Conservation (phyloP, 306 rosid genomes). For the Citrullus amarus region DNA sequence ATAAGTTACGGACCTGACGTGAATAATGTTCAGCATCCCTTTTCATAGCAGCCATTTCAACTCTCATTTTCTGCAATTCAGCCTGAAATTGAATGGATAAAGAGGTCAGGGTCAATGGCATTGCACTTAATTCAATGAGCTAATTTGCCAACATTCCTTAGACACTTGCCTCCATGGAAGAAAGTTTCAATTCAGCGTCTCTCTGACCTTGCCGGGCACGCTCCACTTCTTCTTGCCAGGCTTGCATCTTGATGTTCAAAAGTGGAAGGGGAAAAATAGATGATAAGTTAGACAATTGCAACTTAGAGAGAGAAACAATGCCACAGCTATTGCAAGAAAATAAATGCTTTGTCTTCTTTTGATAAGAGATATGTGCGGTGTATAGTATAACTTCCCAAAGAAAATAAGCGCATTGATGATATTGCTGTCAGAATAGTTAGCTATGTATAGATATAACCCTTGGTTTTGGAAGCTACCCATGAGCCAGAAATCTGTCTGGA, state of each 20-base stretch:
- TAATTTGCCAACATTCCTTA: slow-evolving; percentile 4
- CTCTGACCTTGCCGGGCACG: slow-evolving; percentile 94
- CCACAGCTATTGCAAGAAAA: neutral
- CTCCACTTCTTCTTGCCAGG: slow-evolving; percentile 97
- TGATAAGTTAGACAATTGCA: neutral
- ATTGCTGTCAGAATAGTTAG: neutral
- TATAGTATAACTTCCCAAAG: neutral
- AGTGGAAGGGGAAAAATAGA: neutral
- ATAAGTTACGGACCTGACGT: slow-evolving; percentile 60
- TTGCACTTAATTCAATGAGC: slow-evolving; percentile 4
- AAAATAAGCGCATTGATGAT: neutral
- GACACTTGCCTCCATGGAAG: slow-evolving; percentile 61
- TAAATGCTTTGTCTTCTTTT: neutral
- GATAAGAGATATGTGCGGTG: neutral
- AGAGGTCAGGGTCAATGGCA: neutral
- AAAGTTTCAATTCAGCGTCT: slow-evolving; percentile 88
- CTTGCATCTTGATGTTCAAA: slow-evolving; percentile 51
- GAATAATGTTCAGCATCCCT: slow-evolving; percentile 99
- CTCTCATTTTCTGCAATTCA: slow-evolving; percentile 84
- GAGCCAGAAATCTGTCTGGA: neutral
- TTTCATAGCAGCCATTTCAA: slow-evolving; percentile 99
- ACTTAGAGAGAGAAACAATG: neutral
- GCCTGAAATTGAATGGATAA: slow-evolving; percentile 42
- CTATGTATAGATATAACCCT: neutral
- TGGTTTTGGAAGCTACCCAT: neutral